Base-by-base conservation (phyloP, 306 rosid genomes). In the Vigna unguiculata region DNA sequence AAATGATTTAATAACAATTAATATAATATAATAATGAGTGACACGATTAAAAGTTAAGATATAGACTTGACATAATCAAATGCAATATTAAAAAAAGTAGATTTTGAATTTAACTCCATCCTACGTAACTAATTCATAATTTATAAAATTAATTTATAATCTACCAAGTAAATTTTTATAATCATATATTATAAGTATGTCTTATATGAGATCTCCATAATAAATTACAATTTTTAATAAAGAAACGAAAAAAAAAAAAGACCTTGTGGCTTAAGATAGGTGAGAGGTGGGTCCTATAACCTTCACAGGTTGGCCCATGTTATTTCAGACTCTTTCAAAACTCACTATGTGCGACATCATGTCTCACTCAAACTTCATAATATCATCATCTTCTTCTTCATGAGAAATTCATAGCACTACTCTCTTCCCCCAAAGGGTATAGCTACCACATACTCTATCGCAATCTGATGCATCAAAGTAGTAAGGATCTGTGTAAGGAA, bases 241-340 rank as follows among this genome's bases (percentile, higher is more conserved):
- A 41, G 19, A 77, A 41, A 46, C 46, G 25, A 0, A 5, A 30
- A 30, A 24, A 1, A 32, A 32, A 16, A 1, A 36, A 64, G 13
- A n/a, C 54, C 1, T 7, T 57, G 69, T 55, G 81, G 49, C 75
- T 54, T 66, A 65, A 51, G 34, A 6, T 21, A 25, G 40, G 9
- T 40, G 28, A 65, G 25, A 63, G 36, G 36, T 24, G 47, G 48
- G 21, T 51, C 30, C 30, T 19, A 5, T 11, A 65, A 78, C 55
- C 7, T 71, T 28, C 69, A 77, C 90, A 81, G 88, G 55, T 79
- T 81, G 87, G 89, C 63, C 82, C 88, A 85, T 71, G 86, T 77
- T 81, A 68, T 71, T 55, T 76, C 8, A 49, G 64, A 68, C 69
- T 67, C 79, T 86, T 81, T 74, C 66, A 71, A 71, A 74, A 66